Base-by-base conservation (phyloP, 2,329 filamentous ascomycete species). In the Ceratocystis diversiconidia region DNA sequence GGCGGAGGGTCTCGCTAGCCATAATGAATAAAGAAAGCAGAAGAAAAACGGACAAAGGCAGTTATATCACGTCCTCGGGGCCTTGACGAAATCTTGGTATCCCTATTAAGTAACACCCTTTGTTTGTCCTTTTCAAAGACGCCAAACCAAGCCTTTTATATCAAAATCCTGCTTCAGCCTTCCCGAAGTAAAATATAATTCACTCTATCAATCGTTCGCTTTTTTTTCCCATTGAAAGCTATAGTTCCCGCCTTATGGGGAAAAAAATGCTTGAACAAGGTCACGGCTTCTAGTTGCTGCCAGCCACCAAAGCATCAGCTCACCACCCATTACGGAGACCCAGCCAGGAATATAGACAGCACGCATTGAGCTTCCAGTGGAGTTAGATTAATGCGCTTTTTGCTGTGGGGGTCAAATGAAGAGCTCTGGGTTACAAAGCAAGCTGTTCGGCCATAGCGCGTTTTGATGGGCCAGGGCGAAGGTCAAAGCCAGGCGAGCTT, bases 1-100 rank as follows among this genome's bases (percentile, higher is more conserved):
- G 79, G 74, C 88, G 83, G 67, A 92, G 79, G 60, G 82, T 73
- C 67, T 77, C 73, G 5, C 61, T 36, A 12, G 15, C 19, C 36
- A 46, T 59, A 15, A 6, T n/a, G 32, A 12, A 64, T 15, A 10
- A 36, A 60, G 10, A 50, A 17, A 15, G 5, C 6, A 48, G 44
- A 50, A 41, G 22, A 36, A 61, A 4, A 41, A 12, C 7, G 57
- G 19, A 57, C 50, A 28, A 60, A 22, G 61, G 17, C 41, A 5
- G 36, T 41, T 41, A 41, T 41, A 41, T 15, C 36, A 41, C 36
- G 10, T 41, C 10, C 36, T 41, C 1, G 12, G 36, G 36, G 36
- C 36, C 12, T 41, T 41, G 36, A 5, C 36, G 12, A 41, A 41
- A 41, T 41, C 36, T 15, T 12, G 36, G 12, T 41, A 41, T 41